Evolutionary conservation across 2,329 filamentous ascomycete species (phyloP).

Genomic region (Paraphaeosphaeria sporulosa): DNA sequence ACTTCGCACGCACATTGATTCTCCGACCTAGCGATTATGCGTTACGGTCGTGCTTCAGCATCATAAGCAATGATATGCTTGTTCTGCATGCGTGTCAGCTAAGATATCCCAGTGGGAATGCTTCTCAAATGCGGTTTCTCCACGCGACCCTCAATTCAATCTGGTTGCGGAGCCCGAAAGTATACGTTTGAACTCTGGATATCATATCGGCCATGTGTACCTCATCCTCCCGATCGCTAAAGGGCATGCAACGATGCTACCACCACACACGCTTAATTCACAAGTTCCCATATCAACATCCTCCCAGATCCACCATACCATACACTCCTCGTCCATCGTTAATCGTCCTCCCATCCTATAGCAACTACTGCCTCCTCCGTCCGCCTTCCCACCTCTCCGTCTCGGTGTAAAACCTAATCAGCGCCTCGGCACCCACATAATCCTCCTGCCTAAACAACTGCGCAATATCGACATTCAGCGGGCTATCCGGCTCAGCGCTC

Average conservation of each 20-base stretch:
- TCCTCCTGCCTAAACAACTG: conserved; percentile 74
- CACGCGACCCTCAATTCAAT: neutral
- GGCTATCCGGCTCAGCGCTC: conserved; percentile 75
- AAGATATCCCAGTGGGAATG: neutral
- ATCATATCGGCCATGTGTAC: conserved; percentile 1
- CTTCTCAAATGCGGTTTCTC: neutral
- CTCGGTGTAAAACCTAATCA: conserved; percentile 76
- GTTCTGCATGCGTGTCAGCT: neutral
- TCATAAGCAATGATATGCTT: neutral
- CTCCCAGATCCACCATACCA: too few relatives aligned
- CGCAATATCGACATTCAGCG: conserved; percentile 81
- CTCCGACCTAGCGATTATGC: neutral
- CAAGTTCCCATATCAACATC: too few relatives aligned
- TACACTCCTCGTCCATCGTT: too few relatives aligned
- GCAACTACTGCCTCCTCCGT: conserved; percentile 18
- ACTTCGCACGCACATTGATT: neutral
- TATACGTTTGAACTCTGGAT: neutral
- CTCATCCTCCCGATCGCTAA: neutral
- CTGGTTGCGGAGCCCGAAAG: neutral
- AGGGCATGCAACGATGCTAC: neutral
- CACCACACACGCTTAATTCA: neutral
- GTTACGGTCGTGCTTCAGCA: neutral
- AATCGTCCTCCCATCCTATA: neutral
- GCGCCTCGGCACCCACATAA: conserved; percentile 68
- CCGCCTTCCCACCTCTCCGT: conserved; percentile 55